Conservation (phyloP, 306 rosid species). For the Quercus mongolica region DNA sequence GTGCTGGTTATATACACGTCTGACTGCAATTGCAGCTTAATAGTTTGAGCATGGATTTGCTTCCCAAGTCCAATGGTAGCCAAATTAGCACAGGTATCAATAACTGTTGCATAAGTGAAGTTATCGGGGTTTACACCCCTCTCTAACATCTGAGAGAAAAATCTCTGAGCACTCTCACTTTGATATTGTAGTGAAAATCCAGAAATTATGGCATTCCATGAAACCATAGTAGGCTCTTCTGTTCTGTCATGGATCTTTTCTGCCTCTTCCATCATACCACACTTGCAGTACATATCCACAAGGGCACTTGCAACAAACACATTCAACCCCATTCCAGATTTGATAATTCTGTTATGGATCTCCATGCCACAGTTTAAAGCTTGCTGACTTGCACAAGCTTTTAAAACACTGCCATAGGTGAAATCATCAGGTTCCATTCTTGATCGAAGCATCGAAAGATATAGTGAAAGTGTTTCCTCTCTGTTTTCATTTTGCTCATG, state of each 20-base stretch:
- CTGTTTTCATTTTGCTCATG: constrained; percentile 65
- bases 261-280: constrained; percentile 77
- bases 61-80: constrained; percentile 81
- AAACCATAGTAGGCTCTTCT: constrained; percentile 57
- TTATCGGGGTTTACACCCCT: constrained; percentile 66
- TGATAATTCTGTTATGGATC: constrained; percentile 73
- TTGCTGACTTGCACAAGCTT: constrained; percentile 69
- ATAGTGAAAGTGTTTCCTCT: constrained; percentile 50
- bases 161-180: constrained; percentile 70
- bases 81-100: constrained; percentile 81
- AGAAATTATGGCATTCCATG: constrained; percentile 86
- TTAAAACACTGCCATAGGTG: constrained; percentile 79
- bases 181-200: constrained; percentile 71
- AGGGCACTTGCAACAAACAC: constrained; percentile 77
- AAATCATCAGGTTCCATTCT: constrained; percentile 79
- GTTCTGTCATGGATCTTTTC: constrained; percentile 64
- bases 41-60: constrained; percentile 80
- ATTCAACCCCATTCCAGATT: constrained; percentile 62
- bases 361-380: constrained; percentile 62
- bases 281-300: constrained; percentile 82
- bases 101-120: constrained; percentile 79
- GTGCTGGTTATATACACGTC: constrained; percentile 75
- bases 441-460: constrained; percentile 66
- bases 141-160: constrained; percentile 70
- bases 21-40: constrained; percentile 64